phyloP scores from a whole-genome alignment of 1,139 yeast genomes.

The Saccharomyces hybrid region DNA sequence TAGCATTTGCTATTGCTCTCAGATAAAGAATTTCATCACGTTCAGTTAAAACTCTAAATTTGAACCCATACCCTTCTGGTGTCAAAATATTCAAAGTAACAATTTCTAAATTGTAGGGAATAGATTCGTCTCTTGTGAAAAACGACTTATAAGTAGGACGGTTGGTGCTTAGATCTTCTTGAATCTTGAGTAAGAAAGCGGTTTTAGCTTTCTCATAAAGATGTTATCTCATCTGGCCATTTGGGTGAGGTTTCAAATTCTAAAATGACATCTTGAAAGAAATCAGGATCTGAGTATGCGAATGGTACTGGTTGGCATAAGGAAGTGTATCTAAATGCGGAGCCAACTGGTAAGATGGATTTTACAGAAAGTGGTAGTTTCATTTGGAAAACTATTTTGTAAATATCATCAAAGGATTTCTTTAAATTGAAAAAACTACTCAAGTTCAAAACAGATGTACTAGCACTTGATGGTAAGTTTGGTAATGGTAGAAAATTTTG shows the following conservation, averaged over 20 bases:
- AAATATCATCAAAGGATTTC: too few relatives aligned
- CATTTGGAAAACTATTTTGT: too few relatives aligned
- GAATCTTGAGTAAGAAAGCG: conserved; percentile 73
- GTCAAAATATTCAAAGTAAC: conserved; percentile 59
- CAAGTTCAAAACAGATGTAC: too few relatives aligned
- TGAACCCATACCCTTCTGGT: conserved; percentile 84
- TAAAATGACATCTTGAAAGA: conserved; percentile 68
- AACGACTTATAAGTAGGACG: conserved; percentile 49
- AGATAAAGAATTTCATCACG: conserved; percentile 70
- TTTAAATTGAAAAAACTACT: too few relatives aligned
- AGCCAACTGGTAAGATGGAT: conserved; percentile 62
- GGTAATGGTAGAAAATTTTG: too few relatives aligned
- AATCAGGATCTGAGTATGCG: conserved; percentile 69
- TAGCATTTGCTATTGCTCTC: conserved; percentile 57
- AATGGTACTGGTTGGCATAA: conserved; percentile 74
- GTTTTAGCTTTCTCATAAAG: conserved; percentile 84
- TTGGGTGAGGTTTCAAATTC: conserved; percentile 82
- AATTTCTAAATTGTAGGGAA: conserved; percentile 57
- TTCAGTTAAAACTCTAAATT: conserved; percentile 65
- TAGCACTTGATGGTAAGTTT: too few relatives aligned
- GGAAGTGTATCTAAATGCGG: conserved; percentile 68
- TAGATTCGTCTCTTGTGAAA: conserved; percentile 54
- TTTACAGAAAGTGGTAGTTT: conserved; percentile 68
- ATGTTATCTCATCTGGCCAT: conserved; percentile 90
- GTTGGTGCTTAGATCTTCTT: conserved; percentile 42